Evolutionary conservation across 257 asterid genomes (phyloP), one percentile per base, ranked within the genome.

Genomic region (Solanum bulbocastanum): DNA sequence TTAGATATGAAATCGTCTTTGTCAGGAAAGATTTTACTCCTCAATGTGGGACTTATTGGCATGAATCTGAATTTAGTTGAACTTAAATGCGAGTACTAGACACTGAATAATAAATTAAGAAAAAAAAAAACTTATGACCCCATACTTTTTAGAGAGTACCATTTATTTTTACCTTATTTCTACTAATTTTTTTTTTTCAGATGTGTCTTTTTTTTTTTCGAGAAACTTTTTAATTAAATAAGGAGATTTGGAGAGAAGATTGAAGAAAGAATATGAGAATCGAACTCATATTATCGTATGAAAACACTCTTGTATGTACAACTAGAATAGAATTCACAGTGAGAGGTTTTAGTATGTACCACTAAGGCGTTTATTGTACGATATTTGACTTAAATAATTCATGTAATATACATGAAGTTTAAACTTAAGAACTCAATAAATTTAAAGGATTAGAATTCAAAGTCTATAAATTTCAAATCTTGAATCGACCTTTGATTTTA

Each of bases 1-100:
- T 44, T 46, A 2, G 0, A 46, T 46, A 46, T 46, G 58, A 49
- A 49, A 49, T 49, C 1, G 22, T 1, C 58, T 49, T 49, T 14
- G 20, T 14, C 14, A 14, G 10, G 2, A 18, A 52, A 52, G 3
- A 52, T 52, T 52, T 52, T 0, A 52, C n/a, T 18, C 1, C 1
- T 0, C 4, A 6, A 52, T 6, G 10, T 52, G n/a, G 1, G 0
- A 16, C 0, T 6, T 52, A 6, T 0, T 18, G 4, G 0, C 10
- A 16, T 18, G 10, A 18, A 52, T 52, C 0, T 52, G 0, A 52
- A 52, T 6, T 18, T 18, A 52, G 1, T 52, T 52, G 4, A 6
- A 6, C 10, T 52, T 6, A 2, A 16, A 5, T 52, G 10, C 1
- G 3, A 16, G 23, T 16, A 52, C 1, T 18, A 16, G 3, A 16